These are phyloP conservation scores for Xerocomus brunneocitrinus DNA, from an alignment of 768 basidiomycete species.

Conservation along the genomic window DNA sequence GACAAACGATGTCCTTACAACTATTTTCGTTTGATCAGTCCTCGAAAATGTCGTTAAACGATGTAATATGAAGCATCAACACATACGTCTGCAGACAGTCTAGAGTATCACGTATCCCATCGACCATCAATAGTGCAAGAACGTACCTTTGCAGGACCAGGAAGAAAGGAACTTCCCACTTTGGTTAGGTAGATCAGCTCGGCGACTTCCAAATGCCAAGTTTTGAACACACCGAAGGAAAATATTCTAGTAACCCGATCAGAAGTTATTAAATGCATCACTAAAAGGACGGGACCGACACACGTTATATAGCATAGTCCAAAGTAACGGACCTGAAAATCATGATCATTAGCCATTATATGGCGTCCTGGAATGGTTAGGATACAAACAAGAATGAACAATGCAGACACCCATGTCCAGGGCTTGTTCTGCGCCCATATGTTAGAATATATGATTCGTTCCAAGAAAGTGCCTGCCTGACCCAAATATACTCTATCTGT, in stretches of 20 bases:
- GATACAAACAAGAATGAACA: slow-evolving; percentile 2
- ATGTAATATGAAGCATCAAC: neutral
- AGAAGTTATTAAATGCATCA: neutral
- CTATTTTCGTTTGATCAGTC: neutral
- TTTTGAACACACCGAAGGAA: neutral
- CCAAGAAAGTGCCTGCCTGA: neutral
- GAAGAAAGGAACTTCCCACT: slow-evolving; percentile 1
- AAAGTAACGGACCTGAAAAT: slow-evolving; percentile 1
- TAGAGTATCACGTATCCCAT: neutral
- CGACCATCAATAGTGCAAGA: too few relatives aligned
- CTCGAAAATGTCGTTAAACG: neutral
- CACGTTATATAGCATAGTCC: neutral
- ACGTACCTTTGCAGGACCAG: neutral
- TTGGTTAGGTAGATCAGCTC: neutral
- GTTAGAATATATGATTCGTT: neutral
- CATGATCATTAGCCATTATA: too few relatives aligned
- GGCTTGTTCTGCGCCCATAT: neutral
- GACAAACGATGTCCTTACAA: neutral
- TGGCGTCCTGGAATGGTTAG: neutral
- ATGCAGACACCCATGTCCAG: neutral
- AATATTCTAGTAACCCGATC: neutral
- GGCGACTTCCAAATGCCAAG: neutral
- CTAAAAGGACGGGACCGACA: neutral
- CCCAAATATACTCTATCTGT: slow-evolving; percentile 9
- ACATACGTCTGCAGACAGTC: neutral